phyloP scores from a whole-genome alignment of 495 filamentous ascomycete genomes.

The Apodospora peruviana region DNA sequence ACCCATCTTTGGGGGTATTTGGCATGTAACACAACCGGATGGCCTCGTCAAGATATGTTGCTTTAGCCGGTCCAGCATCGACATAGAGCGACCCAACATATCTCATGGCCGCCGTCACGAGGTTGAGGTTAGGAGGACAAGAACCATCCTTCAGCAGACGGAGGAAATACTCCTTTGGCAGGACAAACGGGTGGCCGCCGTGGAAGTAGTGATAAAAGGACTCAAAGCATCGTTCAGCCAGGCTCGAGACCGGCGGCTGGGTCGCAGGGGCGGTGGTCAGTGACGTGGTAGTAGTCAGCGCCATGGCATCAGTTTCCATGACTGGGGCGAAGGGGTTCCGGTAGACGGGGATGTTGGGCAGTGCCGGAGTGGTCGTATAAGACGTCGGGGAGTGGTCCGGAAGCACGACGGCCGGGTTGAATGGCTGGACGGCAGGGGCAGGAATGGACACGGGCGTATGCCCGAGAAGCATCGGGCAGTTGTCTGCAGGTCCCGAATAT shows the following conservation, averaged over 20 bases:
- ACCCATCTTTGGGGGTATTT: conserved; percentile 52
- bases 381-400: conserved; percentile 34
- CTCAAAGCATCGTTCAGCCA: conserved; percentile 48
- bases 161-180: conserved; percentile 43
- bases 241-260: conserved; percentile 27
- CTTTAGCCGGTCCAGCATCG: conserved; percentile 43
- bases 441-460: conserved; percentile 23
- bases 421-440: conserved; percentile 24
- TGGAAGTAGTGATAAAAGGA: conserved; percentile 63
- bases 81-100: conserved; percentile 63
- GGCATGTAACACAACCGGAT: conserved; percentile 46
- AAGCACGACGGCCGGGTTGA: conserved; percentile 32
- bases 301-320: conserved; percentile 24
- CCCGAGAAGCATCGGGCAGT: conserved; percentile 43
- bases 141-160: conserved; percentile 36
- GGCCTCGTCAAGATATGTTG: conserved; percentile 53
- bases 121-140: conserved; percentile 27
- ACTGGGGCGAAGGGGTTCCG: conserved; percentile 27
- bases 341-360: conserved; percentile 30
- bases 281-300: conserved; percentile 19
- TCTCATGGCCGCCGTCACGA: conserved; percentile 57
- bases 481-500: conserved; percentile 25
- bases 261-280: conserved; percentile 5
- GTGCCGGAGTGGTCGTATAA: conserved; percentile 25
- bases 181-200: conserved; percentile 60